Evolutionary conservation across 1,284 basidiomycete genomes (phyloP), one percentile per base, ranked within the genome.

Genomic region (Phellinidium pouzarii): DNA sequence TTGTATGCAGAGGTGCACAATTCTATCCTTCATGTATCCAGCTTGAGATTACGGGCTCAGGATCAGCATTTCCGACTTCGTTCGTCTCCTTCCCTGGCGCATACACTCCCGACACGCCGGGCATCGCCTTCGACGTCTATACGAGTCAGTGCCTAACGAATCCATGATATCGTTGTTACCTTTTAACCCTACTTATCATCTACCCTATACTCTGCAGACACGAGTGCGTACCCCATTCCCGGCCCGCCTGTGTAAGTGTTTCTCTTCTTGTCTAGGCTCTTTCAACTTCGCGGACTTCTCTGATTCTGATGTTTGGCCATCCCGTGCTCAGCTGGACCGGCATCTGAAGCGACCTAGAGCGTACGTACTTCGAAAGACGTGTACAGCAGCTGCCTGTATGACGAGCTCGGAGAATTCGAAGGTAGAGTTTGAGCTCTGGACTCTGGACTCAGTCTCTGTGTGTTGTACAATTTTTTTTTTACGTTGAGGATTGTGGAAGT

Each of bases 51-150:
- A 77, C 73, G 4, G 77, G 77, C 5, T 72, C 71, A 7, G 77
- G 76, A 14, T 73, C 65, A 5, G 69, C 71, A 3, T 59, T 74
- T 12, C 77, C 76, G 3, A 72, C 71, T 1, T 69, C 71, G 0
- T 53, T 79, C 27, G 77, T 79, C 7, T 70, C 76, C 3, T 78
- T 79, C 70, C 77, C 77, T 17, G 68, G 67, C 25, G 76, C 77
- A 3, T 79, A 79, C 59, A 75, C 71, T 6, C 59, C 68, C 1
- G 63, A 53, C 17, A 78, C 74, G 12, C 75, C 72, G 31, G 77
- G 72, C 56, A 64, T 67, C 27, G 66, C 69, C 1, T 75, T 60
- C 55, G 69, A 75, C 59, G 64, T 67, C 25, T 74, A 76, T 57
- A 64, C 60, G n/a, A 40, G 54, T 52, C 19, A 52, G 50, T 48